Percentiles rank a stretch among this genome's conserved stretches.
phyloP scores from a whole-genome alignment of 805 yeast species.

The Ogataea nitratoaversa region DNA sequence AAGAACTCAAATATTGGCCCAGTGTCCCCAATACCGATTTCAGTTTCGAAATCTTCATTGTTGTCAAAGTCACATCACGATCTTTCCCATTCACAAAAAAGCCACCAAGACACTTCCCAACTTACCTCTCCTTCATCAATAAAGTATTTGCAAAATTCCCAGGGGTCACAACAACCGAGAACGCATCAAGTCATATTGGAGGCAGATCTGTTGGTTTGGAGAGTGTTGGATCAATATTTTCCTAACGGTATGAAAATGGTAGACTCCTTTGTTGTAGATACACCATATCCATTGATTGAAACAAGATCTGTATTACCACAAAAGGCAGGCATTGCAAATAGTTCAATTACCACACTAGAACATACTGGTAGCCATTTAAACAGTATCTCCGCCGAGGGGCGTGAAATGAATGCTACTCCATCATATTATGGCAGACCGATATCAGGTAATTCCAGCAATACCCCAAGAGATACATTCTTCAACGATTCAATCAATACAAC shows the following conservation, averaged over 20 bases:
- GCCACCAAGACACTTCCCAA: not conserved
- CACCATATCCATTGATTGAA: conserved; percentile 26
- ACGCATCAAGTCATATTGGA: conserved; percentile 30
- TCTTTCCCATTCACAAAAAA: not conserved
- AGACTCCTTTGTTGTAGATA: conserved; percentile 62
- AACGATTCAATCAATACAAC: conserved; percentile 5
- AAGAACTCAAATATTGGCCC: conserved; percentile 14
- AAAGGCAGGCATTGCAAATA: conserved; percentile 1
- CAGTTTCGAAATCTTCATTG: conserved; percentile 21
- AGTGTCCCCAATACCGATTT: conserved; percentile 27
- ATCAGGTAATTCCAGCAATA: conserved; percentile 8
- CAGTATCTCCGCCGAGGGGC: not conserved
- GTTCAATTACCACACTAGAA: not conserved
- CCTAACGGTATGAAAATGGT: conserved; percentile 66
- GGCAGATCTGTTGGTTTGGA: conserved; percentile 62
- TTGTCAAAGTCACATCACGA: conserved; percentile 9
- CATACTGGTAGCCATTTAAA: not conserved
- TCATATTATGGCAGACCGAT: conserved; percentile 6
- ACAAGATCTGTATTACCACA: conserved; percentile 1
- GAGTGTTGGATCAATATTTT: conserved; percentile 51
- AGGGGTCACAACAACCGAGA: not conserved
- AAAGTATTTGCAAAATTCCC: not conserved
- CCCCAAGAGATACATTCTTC: conserved; percentile 13
- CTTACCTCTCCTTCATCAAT: not conserved
- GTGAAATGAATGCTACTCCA: conserved; percentile 6